Evolutionary conservation across 2,329 filamentous ascomycete species (phyloP), one percentile per base, ranked within the genome.

Genomic region (Plectosphaerella cucumerina): DNA sequence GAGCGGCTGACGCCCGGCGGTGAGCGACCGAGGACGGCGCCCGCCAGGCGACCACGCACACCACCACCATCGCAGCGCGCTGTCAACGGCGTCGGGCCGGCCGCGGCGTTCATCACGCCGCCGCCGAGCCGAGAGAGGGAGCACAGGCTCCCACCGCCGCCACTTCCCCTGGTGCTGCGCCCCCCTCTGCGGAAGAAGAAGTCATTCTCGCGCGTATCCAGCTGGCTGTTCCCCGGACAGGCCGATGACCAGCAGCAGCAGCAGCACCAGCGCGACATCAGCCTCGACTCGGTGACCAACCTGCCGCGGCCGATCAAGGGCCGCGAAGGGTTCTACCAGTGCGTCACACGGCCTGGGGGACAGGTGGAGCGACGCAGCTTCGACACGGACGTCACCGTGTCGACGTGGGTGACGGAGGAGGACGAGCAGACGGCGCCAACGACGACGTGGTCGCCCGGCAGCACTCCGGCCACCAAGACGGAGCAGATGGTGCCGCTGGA

Each of bases 121-220:
- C 60, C 60, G 23, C 59, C 59, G 47, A 59, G 53, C 46, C 55
- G 55, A 54, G 56, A 58, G 48, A 56, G 56, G 22, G 62, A 71
- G 20, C 67, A 71, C 5, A 63, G 67, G 6, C 67, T 71, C 2
- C 71, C 78, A 1, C 77, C 79, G 3, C 81, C 81, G 1, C 81
- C 82, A 2, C 67, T 84, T 5, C 81, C 81, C 0, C 71, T 84
- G 21, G 75, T 82, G 15, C 71, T 83, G 50, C 76, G 78, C n/a
- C 81, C 81, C 8, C 80, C 80, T 2, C 62, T 85, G 54, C 72
- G 82, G 52, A 85, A 85, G 71, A 86, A 85, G 72, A 86, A 85
- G 60, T 84, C 82, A 0, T 85, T 86, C 60, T 82, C 81, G 10
- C 73, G 76, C 15, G 78, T 85, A 9, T 84, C 82, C 3, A 75